Conservation (phyloP, 2,329 filamentous ascomycete species). For the Alternaria triticimaculans region DNA sequence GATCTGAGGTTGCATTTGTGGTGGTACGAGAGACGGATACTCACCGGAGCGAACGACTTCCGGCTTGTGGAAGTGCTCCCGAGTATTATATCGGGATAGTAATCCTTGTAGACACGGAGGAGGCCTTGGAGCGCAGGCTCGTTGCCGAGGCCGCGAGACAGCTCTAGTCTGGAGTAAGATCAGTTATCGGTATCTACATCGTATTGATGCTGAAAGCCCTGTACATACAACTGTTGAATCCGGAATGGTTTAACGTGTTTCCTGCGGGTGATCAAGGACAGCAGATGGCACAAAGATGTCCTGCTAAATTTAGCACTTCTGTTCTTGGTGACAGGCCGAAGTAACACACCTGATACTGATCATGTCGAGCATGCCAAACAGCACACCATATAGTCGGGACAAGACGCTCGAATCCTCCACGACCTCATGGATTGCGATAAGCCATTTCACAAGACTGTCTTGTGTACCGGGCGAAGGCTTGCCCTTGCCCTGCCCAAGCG, state of each 20-base stretch:
- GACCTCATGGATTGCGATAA: slow-evolving; percentile 76
- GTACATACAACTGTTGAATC: slow-evolving; percentile 70
- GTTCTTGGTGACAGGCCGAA: slow-evolving; percentile 4
- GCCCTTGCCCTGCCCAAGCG: slow-evolving; percentile 76
- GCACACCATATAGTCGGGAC: slow-evolving; percentile 72
- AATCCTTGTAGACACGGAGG: slow-evolving; percentile 85
- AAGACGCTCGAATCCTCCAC: slow-evolving; percentile 69
- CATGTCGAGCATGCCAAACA: slow-evolving; percentile 85
- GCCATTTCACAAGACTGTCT: slow-evolving; percentile 75
- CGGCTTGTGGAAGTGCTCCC: slow-evolving; percentile 64
- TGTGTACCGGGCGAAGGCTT: slow-evolving; percentile 78
- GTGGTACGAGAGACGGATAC: slow-evolving; percentile 36
- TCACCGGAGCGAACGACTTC: slow-evolving; percentile 48
- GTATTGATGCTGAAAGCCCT: neutral
- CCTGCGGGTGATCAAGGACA: slow-evolving; percentile 79
- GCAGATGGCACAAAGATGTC: slow-evolving; percentile 71
- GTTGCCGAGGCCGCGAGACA: slow-evolving; percentile 60
- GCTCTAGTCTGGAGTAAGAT: slow-evolving; percentile 52
- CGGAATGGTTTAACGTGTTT: slow-evolving; percentile 85
- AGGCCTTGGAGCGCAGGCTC: slow-evolving; percentile 78
- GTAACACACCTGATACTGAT: slow-evolving; percentile 69
- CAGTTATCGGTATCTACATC: slow-evolving; percentile 17
- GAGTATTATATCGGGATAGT: slow-evolving; percentile 87
- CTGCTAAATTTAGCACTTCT: slow-evolving; percentile 40
- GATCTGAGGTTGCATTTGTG: slow-evolving; percentile 11